These are phyloP conservation scores for Phanerodontia chrysosporium DNA, from an alignment of 768 basidiomycete genomes.

Conservation along the genomic window DNA sequence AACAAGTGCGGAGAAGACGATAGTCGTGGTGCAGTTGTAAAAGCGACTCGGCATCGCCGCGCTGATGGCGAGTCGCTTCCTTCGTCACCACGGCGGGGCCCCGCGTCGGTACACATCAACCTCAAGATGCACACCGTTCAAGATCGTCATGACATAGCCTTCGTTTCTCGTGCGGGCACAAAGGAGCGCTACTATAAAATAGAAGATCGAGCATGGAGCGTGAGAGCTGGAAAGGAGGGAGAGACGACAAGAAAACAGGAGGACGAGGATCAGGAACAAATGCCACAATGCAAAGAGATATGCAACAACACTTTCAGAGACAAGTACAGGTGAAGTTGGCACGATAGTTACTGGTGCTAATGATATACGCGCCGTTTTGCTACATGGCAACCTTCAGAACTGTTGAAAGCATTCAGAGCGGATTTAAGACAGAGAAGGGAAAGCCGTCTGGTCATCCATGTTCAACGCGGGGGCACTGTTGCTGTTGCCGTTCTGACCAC, in stretches of 20 bases:
- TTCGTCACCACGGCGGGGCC: too few species aligned
- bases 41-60: background rate
- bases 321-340: conserved; percentile 8
- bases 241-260: conserved; percentile 14
- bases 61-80: too few species aligned
- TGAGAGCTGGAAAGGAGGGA: conserved; percentile 6
- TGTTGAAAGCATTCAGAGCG: background rate
- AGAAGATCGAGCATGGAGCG: conserved; percentile 17
- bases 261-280: conserved; percentile 16
- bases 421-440: conserved; percentile 75
- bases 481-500: conserved; percentile 38
- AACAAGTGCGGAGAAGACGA: background rate
- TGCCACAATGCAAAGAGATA: conserved; percentile 10
- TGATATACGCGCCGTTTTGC: conserved; percentile 2
- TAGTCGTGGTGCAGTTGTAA: background rate
- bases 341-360: background rate
- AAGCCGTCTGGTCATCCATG: conserved; percentile 81
- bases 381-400: conserved; percentile 2
- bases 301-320: conserved; percentile 15
- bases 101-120: too few species aligned
- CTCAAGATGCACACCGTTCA: too few species aligned
- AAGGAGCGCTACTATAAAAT: conserved; percentile 8
- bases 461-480: conserved; percentile 40
- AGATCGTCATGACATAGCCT: conserved; percentile 8
- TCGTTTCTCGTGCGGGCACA: conserved; percentile 9